Evolutionary conservation across 805 yeast genomes (phyloP).

Genomic region (Kodamaea fukazawae): DNA sequence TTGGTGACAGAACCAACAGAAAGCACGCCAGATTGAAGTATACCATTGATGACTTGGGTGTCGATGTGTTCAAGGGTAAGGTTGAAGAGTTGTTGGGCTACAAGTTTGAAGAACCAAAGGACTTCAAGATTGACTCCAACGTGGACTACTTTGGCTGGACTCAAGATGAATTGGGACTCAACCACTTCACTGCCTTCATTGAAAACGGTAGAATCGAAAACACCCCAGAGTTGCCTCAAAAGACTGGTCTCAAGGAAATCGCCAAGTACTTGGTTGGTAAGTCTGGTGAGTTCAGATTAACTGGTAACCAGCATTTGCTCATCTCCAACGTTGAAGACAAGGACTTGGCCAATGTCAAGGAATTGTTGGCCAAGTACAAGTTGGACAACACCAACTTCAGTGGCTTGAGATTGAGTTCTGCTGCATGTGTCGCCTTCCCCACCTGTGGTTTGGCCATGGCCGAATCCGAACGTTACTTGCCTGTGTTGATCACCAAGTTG

Average conservation of each 20-base stretch:
- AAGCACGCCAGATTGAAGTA: slow-evolving; percentile 97
- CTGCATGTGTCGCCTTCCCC: slow-evolving; percentile 97
- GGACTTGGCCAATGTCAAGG: slow-evolving; percentile 61
- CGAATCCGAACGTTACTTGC: slow-evolving; percentile 90
- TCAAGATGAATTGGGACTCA: slow-evolving; percentile 75
- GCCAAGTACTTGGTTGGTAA: slow-evolving; percentile 64
- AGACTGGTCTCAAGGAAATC: slow-evolving; percentile 76
- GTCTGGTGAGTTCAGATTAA: slow-evolving; percentile 84
- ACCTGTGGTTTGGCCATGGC: slow-evolving; percentile 99
- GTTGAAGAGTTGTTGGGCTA: slow-evolving; percentile 84
- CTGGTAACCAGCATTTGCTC: slow-evolving; percentile 93
- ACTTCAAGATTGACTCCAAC: slow-evolving; percentile 79
- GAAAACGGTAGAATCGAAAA: slow-evolving; percentile 97
- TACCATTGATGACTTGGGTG: slow-evolving; percentile 92
- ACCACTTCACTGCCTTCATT: slow-evolving; percentile 91
- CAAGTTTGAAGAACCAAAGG: slow-evolving; percentile 65
- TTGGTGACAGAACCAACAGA: slow-evolving; percentile 93
- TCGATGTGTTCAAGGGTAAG: slow-evolving; percentile 71
- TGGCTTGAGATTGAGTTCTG: slow-evolving; percentile 82
- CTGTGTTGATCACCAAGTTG: slow-evolving; percentile 73
- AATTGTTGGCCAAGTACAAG: slow-evolving; percentile 65
- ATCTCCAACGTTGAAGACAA: slow-evolving; percentile 70
- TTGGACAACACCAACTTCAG: slow-evolving; percentile 81
- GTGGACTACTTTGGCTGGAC: slow-evolving; percentile 94
- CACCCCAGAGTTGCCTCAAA: slow-evolving; percentile 85